phyloP scores from a whole-genome alignment of 352 stramenopile species.

The Globisporangium splendens region DNA sequence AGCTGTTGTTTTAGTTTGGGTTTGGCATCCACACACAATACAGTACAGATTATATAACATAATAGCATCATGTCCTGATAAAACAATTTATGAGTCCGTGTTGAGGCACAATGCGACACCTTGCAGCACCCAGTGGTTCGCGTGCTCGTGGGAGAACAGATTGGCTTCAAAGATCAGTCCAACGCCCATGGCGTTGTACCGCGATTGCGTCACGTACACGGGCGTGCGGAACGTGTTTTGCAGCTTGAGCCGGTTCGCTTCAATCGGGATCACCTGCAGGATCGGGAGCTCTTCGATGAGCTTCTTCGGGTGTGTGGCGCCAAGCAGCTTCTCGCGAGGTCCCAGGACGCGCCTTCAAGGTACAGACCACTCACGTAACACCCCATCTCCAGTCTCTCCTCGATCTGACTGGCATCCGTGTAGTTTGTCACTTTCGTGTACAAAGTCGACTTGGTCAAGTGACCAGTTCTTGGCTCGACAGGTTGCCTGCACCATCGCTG shows the following conservation, averaged over 20 bases:
- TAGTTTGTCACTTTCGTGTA: slow-evolving; percentile 93
- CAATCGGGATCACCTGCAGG: slow-evolving; percentile 94
- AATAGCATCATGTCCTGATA: no score
- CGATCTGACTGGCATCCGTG: slow-evolving; percentile 61
- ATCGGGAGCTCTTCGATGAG: slow-evolving; percentile 94
- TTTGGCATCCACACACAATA: no score
- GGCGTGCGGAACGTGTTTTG: slow-evolving; percentile 94
- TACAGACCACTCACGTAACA: slow-evolving; percentile 92
- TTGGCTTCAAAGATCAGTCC: slow-evolving; percentile 94
- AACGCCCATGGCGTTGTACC: slow-evolving; percentile 94
- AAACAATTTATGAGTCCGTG: slow-evolving; percentile 67
- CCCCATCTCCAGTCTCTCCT: slow-evolving; percentile 67
- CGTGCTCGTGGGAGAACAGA: slow-evolving; percentile 88
- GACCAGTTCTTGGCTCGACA: slow-evolving; percentile 93
- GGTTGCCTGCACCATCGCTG: slow-evolving; percentile 93
- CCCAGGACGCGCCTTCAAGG: slow-evolving; percentile 93
- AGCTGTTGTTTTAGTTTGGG: no score
- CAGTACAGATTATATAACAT: no score
- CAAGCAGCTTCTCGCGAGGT: slow-evolving; percentile 72
- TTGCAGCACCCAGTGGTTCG: slow-evolving; percentile 93
- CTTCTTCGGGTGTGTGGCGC: slow-evolving; percentile 90
- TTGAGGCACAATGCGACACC: slow-evolving; percentile 92
- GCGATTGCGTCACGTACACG: slow-evolving; percentile 94
- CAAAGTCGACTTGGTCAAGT: slow-evolving; percentile 93
- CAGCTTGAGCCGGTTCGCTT: slow-evolving; percentile 93